Evolutionary conservation across 1,139 yeast species (phyloP).

Genomic region (Scheffersomyces cryptocercus): DNA sequence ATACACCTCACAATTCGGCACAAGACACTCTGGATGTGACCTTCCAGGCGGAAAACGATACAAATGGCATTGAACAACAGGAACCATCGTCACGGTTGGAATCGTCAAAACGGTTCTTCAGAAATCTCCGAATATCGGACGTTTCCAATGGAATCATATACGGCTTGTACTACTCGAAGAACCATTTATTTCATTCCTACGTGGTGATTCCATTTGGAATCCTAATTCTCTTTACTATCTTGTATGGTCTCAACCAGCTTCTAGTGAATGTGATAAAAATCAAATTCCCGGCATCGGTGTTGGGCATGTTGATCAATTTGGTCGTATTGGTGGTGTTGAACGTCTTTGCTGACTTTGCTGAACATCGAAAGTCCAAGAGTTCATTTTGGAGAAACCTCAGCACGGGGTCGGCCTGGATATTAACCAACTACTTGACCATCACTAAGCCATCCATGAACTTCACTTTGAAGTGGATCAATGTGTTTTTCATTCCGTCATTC

Average conservation of each 20-base stretch:
- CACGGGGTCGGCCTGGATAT: slow-evolving; percentile 30
- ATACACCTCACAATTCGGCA: no score
- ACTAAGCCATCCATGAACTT: slow-evolving; percentile 70
- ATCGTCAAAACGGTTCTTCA: no score
- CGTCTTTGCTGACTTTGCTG: slow-evolving; percentile 15
- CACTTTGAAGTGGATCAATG: slow-evolving; percentile 73
- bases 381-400: slow-evolving; percentile 19
- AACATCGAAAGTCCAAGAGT: not conserved
- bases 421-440: slow-evolving; percentile 44
- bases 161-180: slow-evolving; percentile 31
- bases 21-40: no score
- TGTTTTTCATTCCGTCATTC: slow-evolving; percentile 77
- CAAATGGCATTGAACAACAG: no score
- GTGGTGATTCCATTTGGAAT: slow-evolving; percentile 39
- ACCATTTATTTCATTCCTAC: slow-evolving; percentile 35
- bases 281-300: slow-evolving; percentile 72
- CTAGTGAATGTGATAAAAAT: slow-evolving; percentile 51
- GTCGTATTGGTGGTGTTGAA: slow-evolving; percentile 43
- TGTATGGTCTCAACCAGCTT: slow-evolving; percentile 66
- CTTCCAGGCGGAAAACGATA: no score
- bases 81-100: no score
- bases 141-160: slow-evolving; percentile 17
- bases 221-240: slow-evolving; percentile 32
- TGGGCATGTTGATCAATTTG: slow-evolving; percentile 69
- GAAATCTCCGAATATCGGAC: slow-evolving; percentile 6